Evolutionary conservation across 306 rosid genomes (phyloP).

Genomic region (Coriaria nepalensis): DNA sequence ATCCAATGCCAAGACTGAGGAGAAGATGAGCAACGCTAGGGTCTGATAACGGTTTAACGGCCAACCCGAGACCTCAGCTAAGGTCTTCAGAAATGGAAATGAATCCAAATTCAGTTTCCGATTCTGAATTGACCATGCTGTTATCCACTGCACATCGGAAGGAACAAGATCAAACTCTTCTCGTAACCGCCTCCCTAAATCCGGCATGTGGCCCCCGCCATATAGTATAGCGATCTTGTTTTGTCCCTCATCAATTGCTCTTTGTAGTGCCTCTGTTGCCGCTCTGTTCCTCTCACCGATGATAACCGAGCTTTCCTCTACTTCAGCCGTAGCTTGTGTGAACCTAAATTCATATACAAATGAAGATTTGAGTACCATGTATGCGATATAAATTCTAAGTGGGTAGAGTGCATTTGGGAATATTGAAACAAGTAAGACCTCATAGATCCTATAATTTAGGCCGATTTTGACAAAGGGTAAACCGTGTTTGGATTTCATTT

Average conservation of each 20-base stretch:
- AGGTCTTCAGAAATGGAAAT: conserved; percentile 65
- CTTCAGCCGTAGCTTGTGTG: conserved; percentile 56
- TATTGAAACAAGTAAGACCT: too few species aligned
- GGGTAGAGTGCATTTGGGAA: too few species aligned
- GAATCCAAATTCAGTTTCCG: conserved; percentile 37
- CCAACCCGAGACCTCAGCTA: conserved; percentile 83
- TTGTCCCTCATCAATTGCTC: conserved; percentile 52
- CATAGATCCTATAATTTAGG: too few species aligned
- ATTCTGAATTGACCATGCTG: conserved; percentile 79
- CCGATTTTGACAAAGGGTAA: too few species aligned
- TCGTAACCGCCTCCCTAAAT: conserved; percentile 69
- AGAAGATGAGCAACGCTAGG: conserved; percentile 81
- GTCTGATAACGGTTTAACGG: conserved; percentile 96
- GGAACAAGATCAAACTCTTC: conserved; percentile 76
- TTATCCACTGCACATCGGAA: conserved; percentile 55
- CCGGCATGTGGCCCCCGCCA: conserved; percentile 99
- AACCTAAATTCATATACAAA: too few species aligned
- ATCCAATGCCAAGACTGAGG: conserved; percentile 75
- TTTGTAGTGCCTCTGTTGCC: conserved; percentile 45
- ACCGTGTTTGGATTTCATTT: too few species aligned
- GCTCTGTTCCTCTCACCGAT: conserved; percentile 83
- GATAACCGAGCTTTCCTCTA: conserved; percentile 74
- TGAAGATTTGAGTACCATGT: too few species aligned
- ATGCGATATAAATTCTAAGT: too few species aligned
- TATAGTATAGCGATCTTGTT: conserved; percentile 84